Percentiles rank a stretch among this genome's conserved stretches.
Conservation (phyloP, 2,329 filamentous ascomycete genomes). For the Paracoccidioides lutzii region DNA sequence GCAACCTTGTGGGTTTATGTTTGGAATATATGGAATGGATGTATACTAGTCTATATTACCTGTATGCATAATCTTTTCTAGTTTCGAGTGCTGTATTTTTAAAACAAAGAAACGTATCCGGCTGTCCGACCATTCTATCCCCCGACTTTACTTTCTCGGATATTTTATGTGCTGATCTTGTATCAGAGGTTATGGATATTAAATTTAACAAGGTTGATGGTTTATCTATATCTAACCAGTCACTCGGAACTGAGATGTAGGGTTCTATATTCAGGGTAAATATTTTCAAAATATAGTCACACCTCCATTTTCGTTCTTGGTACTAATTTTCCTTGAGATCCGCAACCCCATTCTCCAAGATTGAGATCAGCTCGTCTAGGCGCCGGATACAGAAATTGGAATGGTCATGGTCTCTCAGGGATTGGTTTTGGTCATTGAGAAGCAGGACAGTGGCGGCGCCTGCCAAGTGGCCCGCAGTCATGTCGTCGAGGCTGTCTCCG, state of each 20-base stretch:
- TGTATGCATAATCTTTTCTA: background rate
- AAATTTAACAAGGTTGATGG: no score
- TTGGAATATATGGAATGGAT: background rate
- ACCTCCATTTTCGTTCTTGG: background rate
- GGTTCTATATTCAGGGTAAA: no score
- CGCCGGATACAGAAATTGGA: conserved; percentile 61
- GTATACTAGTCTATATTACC: background rate
- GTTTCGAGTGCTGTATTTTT: background rate
- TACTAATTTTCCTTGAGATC: conserved; percentile 17
- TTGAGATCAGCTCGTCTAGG: conserved; percentile 61
- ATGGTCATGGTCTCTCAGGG: conserved; percentile 56
- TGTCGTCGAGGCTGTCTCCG: conserved; percentile 80
- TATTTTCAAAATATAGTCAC: background rate
- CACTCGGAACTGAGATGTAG: no score
- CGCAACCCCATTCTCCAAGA: conserved; percentile 64
- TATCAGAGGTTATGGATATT: no score
- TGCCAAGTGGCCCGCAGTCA: conserved; percentile 70
- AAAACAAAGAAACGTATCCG: background rate
- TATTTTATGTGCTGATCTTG: background rate
- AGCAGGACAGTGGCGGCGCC: conserved; percentile 86
- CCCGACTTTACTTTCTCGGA: background rate
- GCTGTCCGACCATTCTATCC: background rate
- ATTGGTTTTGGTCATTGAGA: conserved; percentile 64
- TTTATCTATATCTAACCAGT: no score
- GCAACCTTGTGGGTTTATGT: background rate